phyloP scores from a whole-genome alignment of 345 rosid species.

The Orychophragmus violaceus region DNA sequence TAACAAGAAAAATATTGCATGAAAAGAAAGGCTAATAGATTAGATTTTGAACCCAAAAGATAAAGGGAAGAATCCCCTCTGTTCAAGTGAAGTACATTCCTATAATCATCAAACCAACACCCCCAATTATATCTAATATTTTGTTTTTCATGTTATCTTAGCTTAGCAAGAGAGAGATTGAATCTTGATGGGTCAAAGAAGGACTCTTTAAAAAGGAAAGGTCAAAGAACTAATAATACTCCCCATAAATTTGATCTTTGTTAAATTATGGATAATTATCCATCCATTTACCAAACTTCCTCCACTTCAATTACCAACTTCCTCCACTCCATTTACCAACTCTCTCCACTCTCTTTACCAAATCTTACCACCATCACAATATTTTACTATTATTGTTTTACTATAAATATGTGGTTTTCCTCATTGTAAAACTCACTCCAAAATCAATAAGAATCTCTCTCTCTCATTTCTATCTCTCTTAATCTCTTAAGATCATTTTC shows the following conservation, averaged over 20 bases:
- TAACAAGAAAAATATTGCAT: slow-evolving; percentile 32
- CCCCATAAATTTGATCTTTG: slow-evolving; percentile 36
- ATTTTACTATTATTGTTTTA: too few relatives aligned
- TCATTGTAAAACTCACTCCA: too few relatives aligned
- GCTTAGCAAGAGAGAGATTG: slow-evolving; percentile 27
- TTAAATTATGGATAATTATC: too few relatives aligned
- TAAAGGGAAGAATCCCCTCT: slow-evolving; percentile 30
- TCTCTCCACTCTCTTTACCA: too few relatives aligned
- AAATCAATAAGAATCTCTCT: too few relatives aligned
- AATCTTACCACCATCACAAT: too few relatives aligned
- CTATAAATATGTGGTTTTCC: too few relatives aligned
- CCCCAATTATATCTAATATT: neutral
- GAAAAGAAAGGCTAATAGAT: slow-evolving; percentile 32
- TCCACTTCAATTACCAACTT: too few relatives aligned
- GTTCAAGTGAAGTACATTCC: slow-evolving; percentile 28
- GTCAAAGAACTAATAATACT: slow-evolving; percentile 36
- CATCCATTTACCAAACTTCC: too few relatives aligned
- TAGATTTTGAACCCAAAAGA: slow-evolving; percentile 30
- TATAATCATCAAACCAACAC: slow-evolving; percentile 30
- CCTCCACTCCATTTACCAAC: too few relatives aligned
- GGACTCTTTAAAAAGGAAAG: slow-evolving; percentile 29
- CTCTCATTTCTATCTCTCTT: too few relatives aligned
- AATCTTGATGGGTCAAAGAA: slow-evolving; percentile 35
- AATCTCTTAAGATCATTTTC: too few relatives aligned
- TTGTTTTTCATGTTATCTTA: slow-evolving; percentile 6